phyloP scores from a whole-genome alignment of 139 green algal species.

The Trebouxia sp. region DNA sequence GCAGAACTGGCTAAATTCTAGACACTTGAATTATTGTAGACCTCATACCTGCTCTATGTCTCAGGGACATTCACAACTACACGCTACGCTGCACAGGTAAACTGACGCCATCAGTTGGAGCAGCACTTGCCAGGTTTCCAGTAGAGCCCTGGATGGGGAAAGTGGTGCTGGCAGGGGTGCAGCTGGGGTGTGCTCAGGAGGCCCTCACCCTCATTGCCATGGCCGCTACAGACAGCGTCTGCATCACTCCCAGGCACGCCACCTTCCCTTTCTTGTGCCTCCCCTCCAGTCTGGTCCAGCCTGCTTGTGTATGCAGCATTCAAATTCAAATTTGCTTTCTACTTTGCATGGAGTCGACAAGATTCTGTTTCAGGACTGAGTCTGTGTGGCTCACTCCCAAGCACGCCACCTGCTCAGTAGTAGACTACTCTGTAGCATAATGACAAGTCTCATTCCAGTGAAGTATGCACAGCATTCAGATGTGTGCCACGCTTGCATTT shows the following conservation, averaged over 20 bases:
- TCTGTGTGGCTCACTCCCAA: background rate
- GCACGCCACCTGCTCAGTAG: too few species aligned
- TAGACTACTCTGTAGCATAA: too few species aligned
- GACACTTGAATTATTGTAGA: too few species aligned
- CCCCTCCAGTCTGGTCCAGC: background rate
- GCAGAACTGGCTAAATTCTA: too few species aligned
- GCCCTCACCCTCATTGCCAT: constrained; percentile 79
- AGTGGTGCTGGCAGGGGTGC: constrained; percentile 64
- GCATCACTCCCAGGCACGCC: constrained; percentile 42
- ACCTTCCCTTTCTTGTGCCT: too few species aligned
- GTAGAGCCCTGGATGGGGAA: constrained; percentile 82
- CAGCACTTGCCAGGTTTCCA: constrained; percentile 71
- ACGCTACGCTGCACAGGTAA: too few species aligned
- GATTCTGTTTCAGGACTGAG: background rate
- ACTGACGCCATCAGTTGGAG: constrained; percentile 57
- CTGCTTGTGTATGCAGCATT: background rate
- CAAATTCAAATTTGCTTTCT: background rate
- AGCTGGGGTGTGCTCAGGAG: constrained; percentile 72
- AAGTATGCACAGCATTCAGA: too few species aligned
- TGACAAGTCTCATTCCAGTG: too few species aligned
- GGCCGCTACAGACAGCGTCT: constrained; percentile 74
- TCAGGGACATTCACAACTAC: too few species aligned
- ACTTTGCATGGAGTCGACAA: background rate
- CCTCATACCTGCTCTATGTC: too few species aligned
- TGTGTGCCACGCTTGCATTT: too few species aligned